A percentile compares a stretch with the other conserved stretches of the same genome.
Evolutionary conservation across 2,329 filamentous ascomycete species (phyloP).

Genomic region (Xylaria sp.): DNA sequence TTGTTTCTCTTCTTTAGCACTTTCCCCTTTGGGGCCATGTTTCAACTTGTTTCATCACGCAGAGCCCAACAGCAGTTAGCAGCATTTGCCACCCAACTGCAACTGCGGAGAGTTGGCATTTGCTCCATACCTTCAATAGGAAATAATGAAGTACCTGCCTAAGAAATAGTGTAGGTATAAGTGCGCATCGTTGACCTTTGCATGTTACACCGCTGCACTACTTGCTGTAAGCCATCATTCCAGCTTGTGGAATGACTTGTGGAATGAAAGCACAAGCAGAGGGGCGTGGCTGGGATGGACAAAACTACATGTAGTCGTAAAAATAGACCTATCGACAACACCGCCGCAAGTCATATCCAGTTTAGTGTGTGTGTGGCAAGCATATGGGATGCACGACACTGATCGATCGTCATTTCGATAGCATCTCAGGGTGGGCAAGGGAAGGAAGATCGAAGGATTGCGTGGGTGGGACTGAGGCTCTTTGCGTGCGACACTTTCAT

Average conservation of each 20-base stretch:
- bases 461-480: slow-evolving; percentile 27
- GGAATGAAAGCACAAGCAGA: neutral
- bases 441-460: slow-evolving; percentile 20
- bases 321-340: slow-evolving; percentile 6
- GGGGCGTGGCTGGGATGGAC: neutral
- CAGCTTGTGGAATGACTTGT: neutral
- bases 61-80: neutral
- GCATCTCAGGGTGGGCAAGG: neutral
- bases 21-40: slow-evolving; percentile 32
- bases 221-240: neutral
- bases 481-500: slow-evolving; percentile 29
- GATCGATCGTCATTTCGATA: slow-evolving; percentile 23
- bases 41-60: slow-evolving; percentile 32
- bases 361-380: neutral
- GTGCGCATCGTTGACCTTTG: neutral
- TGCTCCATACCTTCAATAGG: neutral
- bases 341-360: neutral
- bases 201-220: neutral
- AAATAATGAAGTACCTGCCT: neutral
- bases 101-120: neutral
- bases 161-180: neutral
- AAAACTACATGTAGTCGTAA: neutral
- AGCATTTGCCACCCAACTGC: slow-evolving; percentile 15
- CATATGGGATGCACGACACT: slow-evolving; percentile 15
- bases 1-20: slow-evolving; percentile 24